A percentile compares a stretch with the other conserved stretches of the same genome.
Conservation (phyloP, 305 asterid genomes). For the Fraxinus paxiana region DNA sequence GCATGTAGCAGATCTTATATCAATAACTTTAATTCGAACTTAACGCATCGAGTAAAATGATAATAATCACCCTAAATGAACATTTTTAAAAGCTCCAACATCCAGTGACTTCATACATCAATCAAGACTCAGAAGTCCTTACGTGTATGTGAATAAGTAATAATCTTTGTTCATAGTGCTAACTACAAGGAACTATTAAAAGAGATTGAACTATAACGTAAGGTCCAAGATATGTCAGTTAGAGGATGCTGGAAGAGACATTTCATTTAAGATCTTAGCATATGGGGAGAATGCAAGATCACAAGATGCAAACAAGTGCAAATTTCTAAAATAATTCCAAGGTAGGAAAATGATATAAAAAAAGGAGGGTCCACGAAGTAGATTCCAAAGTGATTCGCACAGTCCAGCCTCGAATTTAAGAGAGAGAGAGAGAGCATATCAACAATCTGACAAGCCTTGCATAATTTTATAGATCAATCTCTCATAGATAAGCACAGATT, state of each 20-base stretch:
- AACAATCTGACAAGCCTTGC: not conserved
- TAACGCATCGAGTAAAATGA: slow-evolving; percentile 10
- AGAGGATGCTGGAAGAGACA: not conserved
- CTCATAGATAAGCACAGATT: not conserved
- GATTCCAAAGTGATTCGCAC: not conserved
- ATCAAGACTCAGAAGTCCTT: not conserved
- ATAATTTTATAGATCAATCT: not conserved
- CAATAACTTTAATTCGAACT: slow-evolving; percentile 7
- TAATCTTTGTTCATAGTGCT: not conserved
- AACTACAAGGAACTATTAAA: not conserved
- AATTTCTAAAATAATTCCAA: not conserved
- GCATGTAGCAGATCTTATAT: not conserved
- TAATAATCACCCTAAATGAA: not conserved
- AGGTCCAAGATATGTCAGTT: not conserved
- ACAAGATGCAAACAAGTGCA: not conserved
- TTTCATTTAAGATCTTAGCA: not conserved
- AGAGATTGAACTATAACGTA: not conserved
- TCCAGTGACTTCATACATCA: not conserved
- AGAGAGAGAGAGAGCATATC: not conserved
- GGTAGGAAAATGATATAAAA: not conserved
- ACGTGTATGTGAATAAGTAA: not conserved
- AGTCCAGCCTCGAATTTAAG: not conserved
- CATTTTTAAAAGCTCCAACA: not conserved
- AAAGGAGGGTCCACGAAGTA: not conserved
- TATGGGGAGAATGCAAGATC: not conserved